A percentile compares a stretch with the other conserved stretches of the same genome.
phyloP scores from a whole-genome alignment of 179 eudicot species.

The Silene coronaria region DNA sequence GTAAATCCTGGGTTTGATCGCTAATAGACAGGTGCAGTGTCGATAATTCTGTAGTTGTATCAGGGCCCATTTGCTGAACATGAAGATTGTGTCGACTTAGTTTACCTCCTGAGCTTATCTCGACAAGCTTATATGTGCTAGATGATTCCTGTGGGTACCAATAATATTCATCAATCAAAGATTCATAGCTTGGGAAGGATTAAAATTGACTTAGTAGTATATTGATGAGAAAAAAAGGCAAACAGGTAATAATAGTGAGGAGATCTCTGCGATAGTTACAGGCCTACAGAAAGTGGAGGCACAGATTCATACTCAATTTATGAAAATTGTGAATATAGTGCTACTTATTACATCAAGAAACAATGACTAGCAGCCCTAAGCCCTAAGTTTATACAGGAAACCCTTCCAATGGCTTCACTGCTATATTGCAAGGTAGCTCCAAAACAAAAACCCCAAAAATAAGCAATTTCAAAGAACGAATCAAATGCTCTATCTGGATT shows the following conservation, averaged over 20 bases:
- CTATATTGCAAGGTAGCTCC: too few species aligned
- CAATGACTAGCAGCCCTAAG: too few species aligned
- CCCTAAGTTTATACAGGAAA: too few species aligned
- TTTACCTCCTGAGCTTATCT: constrained; percentile 85
- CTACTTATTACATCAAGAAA: background rate
- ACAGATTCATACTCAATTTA: background rate
- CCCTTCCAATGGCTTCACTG: too few species aligned
- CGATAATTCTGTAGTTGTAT: constrained; percentile 75
- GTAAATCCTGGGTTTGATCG: constrained; percentile 86
- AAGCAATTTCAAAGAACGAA: background rate
- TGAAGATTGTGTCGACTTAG: constrained; percentile 90
- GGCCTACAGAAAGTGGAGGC: background rate
- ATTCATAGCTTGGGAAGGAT: background rate
- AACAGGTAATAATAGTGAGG: background rate
- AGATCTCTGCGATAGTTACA: background rate
- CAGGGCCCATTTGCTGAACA: constrained; percentile 83
- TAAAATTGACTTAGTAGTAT: background rate
- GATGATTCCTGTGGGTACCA: constrained; percentile 46
- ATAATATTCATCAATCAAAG: background rate
- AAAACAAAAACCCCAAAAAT: too few species aligned
- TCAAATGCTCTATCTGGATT: background rate
- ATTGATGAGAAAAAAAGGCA: background rate
- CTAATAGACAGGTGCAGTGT: constrained; percentile 63
- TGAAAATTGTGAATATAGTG: background rate
- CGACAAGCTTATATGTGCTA: constrained; percentile 79